Base-by-base conservation (phyloP, 2,329 filamentous ascomycete species). In the Podosphaera xanthii region DNA sequence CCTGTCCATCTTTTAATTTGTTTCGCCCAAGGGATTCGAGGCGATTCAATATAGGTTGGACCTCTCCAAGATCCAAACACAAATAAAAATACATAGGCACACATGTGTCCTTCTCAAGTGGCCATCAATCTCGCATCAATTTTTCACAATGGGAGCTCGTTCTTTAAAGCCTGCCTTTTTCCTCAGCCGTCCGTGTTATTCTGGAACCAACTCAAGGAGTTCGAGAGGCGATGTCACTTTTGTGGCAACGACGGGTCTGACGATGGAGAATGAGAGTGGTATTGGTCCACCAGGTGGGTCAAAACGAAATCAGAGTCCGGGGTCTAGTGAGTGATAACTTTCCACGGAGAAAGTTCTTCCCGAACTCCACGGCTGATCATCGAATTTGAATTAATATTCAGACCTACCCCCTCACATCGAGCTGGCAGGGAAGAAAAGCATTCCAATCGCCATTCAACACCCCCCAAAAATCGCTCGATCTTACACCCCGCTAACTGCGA, bases 391-490 rank as follows among this genome's bases (percentile, higher is more conserved):
- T 35, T 12, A 56, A 38, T 35, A 12, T 57, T n/a, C 31, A 48
- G n/a, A 40, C 36, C 9, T 31, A 8, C 14, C 55, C 38, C 6
- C 36, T 8, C 22, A 10, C 6, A 22, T 36, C 8, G 9, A 31
- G 3, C 33, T 35, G 22, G 12, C 33, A 38, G 53, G 36, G 33
- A n/a, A 56, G 5, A 54, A 54, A 10, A 33, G 12, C 22, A 56
- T 8, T 46, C 78, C 79, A 57, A 80, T 81, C 64, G 70, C 75
- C 48, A 81, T 72, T 61, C 73, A 70, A 69, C 69, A 61, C 67
- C 72, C 70, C 33, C 36, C 54, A 71, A 22, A 22, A 22, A 56
- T 66, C 70, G 53, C 71, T 71, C 57, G 31, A 33, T 62, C 75
- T 74, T 62, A 67, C 42, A 68, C 66, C 22, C 67, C 67, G 3